phyloP scores from a whole-genome alignment of 305 asterid genomes.

The Solanum hybrid region DNA sequence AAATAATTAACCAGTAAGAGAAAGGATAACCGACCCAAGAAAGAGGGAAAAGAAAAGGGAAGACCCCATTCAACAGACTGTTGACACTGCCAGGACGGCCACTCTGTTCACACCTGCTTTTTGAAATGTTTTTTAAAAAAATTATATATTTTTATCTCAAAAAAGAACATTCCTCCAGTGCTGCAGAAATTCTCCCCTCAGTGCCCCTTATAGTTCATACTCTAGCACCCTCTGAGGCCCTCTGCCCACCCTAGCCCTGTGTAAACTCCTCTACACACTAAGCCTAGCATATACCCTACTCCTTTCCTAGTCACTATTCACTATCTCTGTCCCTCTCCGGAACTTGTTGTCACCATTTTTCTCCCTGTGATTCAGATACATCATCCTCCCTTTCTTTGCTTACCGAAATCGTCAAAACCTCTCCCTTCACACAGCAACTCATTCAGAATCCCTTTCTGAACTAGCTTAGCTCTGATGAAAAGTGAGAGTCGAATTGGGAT shows the following conservation, averaged over 20 bases:
- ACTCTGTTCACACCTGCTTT: neutral
- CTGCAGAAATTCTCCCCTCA: neutral
- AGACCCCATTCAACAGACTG: neutral
- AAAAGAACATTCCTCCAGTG: neutral
- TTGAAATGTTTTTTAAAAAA: neutral
- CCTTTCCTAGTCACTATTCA: constrained; percentile 1
- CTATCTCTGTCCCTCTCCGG: neutral
- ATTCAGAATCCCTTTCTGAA: neutral
- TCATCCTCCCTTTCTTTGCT: neutral
- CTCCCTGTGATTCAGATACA: neutral
- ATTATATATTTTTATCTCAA: neutral
- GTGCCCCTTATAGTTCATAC: neutral
- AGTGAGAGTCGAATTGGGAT: neutral
- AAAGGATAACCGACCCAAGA: neutral
- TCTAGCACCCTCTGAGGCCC: neutral
- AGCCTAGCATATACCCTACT: neutral
- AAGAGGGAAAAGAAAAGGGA: neutral
- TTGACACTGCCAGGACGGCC: neutral
- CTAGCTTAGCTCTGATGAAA: neutral
- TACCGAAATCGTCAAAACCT: neutral
- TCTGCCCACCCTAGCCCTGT: neutral
- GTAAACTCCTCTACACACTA: neutral
- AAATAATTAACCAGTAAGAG: neutral
- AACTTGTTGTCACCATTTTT: neutral
- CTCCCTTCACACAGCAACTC: neutral